Conservation (phyloP, 2,329 filamentous ascomycete genomes). For the Metarhizium sp. region DNA sequence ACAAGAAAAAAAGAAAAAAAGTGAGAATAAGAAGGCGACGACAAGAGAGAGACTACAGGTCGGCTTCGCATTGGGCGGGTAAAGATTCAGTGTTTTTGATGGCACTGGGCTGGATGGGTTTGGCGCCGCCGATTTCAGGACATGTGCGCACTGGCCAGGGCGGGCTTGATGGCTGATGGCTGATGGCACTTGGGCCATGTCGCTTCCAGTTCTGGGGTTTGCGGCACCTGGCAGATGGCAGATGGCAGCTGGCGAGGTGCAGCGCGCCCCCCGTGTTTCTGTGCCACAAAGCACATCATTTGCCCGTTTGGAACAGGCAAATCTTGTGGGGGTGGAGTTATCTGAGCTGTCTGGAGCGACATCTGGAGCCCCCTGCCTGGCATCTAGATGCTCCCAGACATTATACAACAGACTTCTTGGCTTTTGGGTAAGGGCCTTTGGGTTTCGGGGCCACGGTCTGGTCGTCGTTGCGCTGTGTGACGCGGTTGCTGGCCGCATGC, state of each 20-base stretch:
- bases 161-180: too few relatives aligned
- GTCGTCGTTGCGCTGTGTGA: background rate
- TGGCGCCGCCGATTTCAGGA: background rate
- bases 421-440: background rate
- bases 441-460: background rate
- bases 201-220: background rate
- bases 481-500: background rate
- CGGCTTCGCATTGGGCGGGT: background rate
- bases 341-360: background rate
- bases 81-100: too few relatives aligned
- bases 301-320: background rate
- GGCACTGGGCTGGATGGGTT: too few relatives aligned
- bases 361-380: too few relatives aligned
- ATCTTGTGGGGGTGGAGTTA: constrained; percentile 3
- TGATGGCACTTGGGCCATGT: background rate
- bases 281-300: background rate
- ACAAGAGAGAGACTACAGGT: too few relatives aligned
- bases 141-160: too few relatives aligned
- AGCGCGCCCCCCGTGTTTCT: background rate
- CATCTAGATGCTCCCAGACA: too few relatives aligned
- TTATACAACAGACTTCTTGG: too few relatives aligned
- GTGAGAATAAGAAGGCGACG: too few relatives aligned
- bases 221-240: background rate
- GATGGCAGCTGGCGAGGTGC: background rate
- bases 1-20: too few relatives aligned